phyloP scores from a whole-genome alignment of 179 eudicot species.

The Heliamphora pulchella region DNA sequence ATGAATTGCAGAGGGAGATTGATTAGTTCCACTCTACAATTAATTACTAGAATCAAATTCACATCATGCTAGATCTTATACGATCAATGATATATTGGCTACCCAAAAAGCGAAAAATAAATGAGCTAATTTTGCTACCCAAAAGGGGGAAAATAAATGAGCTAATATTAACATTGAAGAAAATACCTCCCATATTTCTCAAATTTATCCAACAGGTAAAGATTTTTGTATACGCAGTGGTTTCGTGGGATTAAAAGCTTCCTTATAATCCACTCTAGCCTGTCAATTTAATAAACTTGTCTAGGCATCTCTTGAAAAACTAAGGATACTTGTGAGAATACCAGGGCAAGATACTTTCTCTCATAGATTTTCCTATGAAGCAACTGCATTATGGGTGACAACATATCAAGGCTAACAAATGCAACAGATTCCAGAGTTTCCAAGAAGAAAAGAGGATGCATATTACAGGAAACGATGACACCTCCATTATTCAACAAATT shows the following conservation, averaged over 20 bases:
- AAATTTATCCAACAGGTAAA: background rate
- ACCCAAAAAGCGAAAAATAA: background rate
- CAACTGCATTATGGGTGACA: background rate
- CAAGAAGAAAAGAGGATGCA: constrained; percentile 4
- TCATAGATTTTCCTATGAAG: background rate
- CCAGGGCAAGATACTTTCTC: background rate
- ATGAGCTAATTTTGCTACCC: no score
- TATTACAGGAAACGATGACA: background rate
- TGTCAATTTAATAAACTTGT: background rate
- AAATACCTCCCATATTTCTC: background rate
- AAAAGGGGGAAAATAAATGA: no score
- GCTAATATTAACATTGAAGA: background rate
- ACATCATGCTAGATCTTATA: background rate
- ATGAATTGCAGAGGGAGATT: background rate
- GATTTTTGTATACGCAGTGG: background rate
- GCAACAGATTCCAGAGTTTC: background rate
- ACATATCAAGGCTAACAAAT: background rate
- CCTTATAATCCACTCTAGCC: background rate
- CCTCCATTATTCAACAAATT: background rate
- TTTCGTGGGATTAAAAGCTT: background rate
- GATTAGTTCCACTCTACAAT: background rate
- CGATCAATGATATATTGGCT: background rate
- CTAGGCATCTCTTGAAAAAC: background rate
- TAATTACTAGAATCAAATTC: background rate
- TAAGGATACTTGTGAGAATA: background rate